Evolutionary conservation across 306 rosid species (phyloP), one percentile per base, ranked within the genome.

Genomic region (Prunus salicina): DNA sequence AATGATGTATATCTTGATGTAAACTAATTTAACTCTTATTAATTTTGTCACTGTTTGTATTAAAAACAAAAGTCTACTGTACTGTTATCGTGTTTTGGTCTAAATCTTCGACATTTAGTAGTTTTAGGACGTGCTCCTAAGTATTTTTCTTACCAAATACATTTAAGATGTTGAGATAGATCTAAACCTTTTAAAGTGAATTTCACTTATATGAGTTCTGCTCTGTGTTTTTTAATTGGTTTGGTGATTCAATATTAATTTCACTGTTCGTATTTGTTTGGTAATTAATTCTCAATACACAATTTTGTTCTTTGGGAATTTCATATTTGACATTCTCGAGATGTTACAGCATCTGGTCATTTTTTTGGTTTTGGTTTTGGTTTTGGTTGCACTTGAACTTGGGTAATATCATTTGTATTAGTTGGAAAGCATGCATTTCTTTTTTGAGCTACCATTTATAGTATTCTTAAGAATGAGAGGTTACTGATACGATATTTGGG

Each of bases 401-500:
- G 69, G 69, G 49, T 34, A n/a, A 8, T 64, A 64, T 64, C 6
- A 64, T 64, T 63, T 18, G 27, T 64, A 18, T 64, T 64, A 20
- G 27, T 19, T 64, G 69, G 67, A 63, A 15, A 15, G 3, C 2
- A 14, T 7, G 38, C 22, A 16, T 28, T 30, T 63, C 13, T 9
- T 16, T 28, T 30, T 12, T n/a, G 46, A 62, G 78, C 72, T 57
- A 5, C 67, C 19, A 18, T 76, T 75, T 70, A 65, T 67, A 49
- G 46, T 34, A 22, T 64, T 76, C 58, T 75, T 79, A 67, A 38
- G n/a, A 76, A 70, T 77, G 69, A 16, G 13, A 73, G 76, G 64
- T 52, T 38, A 81, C 75, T 67, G 34, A 75, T 68, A 78, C 78
- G 45, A 82, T 72, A 34, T 34, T 75, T 64, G 15, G 81, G 64